Conservation (phyloP, 768 basidiomycete genomes). For the Termitomyces sp. region DNA sequence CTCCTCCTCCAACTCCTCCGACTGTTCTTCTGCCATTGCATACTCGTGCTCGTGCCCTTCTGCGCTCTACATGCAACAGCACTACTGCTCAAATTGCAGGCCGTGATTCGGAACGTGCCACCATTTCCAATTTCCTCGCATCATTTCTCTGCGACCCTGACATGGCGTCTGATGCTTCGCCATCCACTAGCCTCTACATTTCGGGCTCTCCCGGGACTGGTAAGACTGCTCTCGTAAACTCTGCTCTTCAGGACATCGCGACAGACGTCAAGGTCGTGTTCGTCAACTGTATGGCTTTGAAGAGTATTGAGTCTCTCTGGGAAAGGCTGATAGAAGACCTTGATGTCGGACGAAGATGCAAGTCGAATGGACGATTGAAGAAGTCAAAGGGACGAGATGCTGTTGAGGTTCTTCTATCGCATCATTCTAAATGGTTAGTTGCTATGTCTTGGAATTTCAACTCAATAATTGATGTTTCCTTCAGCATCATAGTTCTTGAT, state of each 20-base stretch:
- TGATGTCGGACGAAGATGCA: conserved; percentile 25
- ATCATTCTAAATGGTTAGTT: conserved; percentile 47
- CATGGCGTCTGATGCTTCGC: conserved; percentile 15
- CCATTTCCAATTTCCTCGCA: conserved; percentile 53
- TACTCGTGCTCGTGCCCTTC: conserved; percentile 58
- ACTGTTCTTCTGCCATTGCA: conserved; percentile 41
- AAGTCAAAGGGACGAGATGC: conserved; percentile 44
- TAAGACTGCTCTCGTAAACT: conserved; percentile 80
- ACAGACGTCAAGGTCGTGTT: conserved; percentile 43
- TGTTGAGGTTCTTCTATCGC: conserved; percentile 38
- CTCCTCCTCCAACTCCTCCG: conserved; percentile 61
- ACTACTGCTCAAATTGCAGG: conserved; percentile 51
- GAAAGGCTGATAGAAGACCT: conserved; percentile 58
- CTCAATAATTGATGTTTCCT: conserved; percentile 11
- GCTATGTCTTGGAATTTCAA: background rate
- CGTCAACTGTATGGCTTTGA: conserved; percentile 80
- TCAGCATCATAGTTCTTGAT: conserved; percentile 74
- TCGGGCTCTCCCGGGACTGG: conserved; percentile 93
- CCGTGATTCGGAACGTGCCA: conserved; percentile 56
- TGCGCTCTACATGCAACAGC: conserved; percentile 66
- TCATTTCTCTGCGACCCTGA: conserved; percentile 38
- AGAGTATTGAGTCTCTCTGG: conserved; percentile 65
- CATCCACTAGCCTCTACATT: conserved; percentile 64
- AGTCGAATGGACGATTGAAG: conserved; percentile 26
- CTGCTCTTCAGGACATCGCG: conserved; percentile 43